Base-by-base conservation (phyloP, 2,329 filamentous ascomycete species). In the Chalaropsis thielavioides region DNA sequence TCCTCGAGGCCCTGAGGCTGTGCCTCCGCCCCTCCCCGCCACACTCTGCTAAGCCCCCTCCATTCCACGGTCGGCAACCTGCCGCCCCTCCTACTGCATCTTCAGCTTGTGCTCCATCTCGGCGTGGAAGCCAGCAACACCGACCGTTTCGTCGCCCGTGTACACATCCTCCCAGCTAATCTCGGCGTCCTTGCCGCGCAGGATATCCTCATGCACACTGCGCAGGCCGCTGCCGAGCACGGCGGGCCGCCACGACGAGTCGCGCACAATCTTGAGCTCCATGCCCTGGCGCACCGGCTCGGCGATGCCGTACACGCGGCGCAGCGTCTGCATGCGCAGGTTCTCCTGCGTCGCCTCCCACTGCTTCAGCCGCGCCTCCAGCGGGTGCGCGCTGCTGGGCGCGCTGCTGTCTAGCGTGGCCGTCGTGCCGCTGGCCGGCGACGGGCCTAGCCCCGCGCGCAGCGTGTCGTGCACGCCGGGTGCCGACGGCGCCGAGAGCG, bases 81-180 rank as follows among this genome's bases (percentile, higher is more conserved):
- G n/a, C 41, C 11, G 11, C 41, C 11, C 41, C 41, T 10, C 17
- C 65, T 61, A 62, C 49, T 67, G 56, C 74, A 96, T 95, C 81
- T 86, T 88, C 76, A 95, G 79, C 81, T 90, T 90, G 76, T 84
- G 83, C 84, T 96, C 92, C 85, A 96, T 91, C 83, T 97, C 92
- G 66, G 90, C 87, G 71, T 96, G 91, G 76, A 96, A 86, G 63
- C 86, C 84, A 27, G 86, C 83, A 51, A 84, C 78, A 68, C 83
- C 81, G 71, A 85, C 82, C 73, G 84, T 81, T 75, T 92, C 90
- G 70, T 89, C 87, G 67, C 90, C 90, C 22, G 82, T 84, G 74
- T 87, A 97, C 22, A 99, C 85, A 78, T 97, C 94, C 81, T 99
- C 94, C 94, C 94, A 99, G 8, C 81, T 84, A 70, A 95, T 80